These are phyloP conservation scores for Begonia fuchsioides DNA, from an alignment of 306 rosid species.

Conservation along the genomic window DNA sequence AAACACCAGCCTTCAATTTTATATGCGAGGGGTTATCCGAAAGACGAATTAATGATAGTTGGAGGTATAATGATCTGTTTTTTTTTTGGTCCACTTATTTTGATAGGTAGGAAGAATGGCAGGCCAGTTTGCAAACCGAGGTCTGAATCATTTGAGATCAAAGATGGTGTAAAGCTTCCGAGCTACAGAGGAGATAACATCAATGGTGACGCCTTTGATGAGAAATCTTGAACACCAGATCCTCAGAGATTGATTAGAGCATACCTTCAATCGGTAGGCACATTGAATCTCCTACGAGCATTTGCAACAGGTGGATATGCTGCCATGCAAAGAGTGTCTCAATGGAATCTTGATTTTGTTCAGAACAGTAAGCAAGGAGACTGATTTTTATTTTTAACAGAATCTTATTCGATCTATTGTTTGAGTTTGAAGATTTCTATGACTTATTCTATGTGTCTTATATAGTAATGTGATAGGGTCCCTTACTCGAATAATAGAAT, in stretches of 20 bases:
- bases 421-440: too few species aligned
- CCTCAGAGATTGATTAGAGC: conserved; percentile 31
- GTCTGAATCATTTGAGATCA: conserved; percentile 22
- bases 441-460: too few species aligned
- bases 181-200: conserved; percentile 28
- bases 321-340: conserved; percentile 30
- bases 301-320: conserved; percentile 36
- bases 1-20: too few species aligned
- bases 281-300: conserved; percentile 28
- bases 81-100: neutral
- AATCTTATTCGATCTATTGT: neutral
- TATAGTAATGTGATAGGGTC: too few species aligned
- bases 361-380: conserved; percentile 23
- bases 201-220: conserved; percentile 24
- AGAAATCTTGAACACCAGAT: conserved; percentile 24
- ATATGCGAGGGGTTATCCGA: too few species aligned
- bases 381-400: conserved; percentile 9
- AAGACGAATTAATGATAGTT: neutral
- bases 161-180: conserved; percentile 25
- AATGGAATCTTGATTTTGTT: conserved; percentile 33
- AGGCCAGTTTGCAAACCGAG: conserved; percentile 33
- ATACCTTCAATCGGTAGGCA: conserved; percentile 32
- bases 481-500: too few species aligned
- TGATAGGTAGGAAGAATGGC: conserved; percentile 33
- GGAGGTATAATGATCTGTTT: neutral